Conservation (phyloP, 805 yeast species). For the Barnettozyma populi region DNA sequence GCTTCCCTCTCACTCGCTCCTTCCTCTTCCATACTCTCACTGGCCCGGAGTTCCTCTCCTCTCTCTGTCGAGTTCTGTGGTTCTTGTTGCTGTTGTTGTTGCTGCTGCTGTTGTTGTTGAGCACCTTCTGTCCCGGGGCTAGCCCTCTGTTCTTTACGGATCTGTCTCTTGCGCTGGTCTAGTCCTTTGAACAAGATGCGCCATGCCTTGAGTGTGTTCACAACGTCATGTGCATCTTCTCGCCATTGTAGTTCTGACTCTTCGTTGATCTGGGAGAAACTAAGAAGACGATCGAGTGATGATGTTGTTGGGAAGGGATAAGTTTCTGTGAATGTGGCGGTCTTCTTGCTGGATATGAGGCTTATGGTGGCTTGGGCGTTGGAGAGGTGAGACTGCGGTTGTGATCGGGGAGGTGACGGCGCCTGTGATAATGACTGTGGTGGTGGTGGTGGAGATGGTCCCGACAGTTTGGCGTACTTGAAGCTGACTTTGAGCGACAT, state of each 20-base stretch:
- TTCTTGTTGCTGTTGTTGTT: background rate
- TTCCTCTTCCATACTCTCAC: slow-evolving; percentile 1
- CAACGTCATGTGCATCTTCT: slow-evolving; percentile 12
- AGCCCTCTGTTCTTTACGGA: slow-evolving; percentile 11
- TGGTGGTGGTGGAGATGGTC: background rate
- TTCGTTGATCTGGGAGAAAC: slow-evolving; percentile 11
- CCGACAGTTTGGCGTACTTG: slow-evolving; percentile 2
- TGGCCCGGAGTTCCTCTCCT: background rate
- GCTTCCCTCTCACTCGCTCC: background rate
- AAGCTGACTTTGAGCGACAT: slow-evolving; percentile 1
- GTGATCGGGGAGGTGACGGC: background rate
- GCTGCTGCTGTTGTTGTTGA: background rate
- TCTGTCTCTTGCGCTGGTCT: slow-evolving; percentile 22
- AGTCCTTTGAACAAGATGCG: slow-evolving; percentile 23
- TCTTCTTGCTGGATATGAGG: background rate
- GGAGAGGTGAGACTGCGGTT: background rate
- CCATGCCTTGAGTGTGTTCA: slow-evolving; percentile 18
- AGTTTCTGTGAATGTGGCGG: background rate
- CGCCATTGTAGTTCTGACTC: slow-evolving; percentile 17
- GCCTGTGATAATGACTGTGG: background rate
- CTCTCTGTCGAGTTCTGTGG: background rate
- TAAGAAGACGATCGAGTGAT: background rate
- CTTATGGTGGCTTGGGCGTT: slow-evolving; percentile 1
- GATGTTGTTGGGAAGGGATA: slow-evolving; percentile 1
- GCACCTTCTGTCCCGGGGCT: background rate